phyloP scores from a whole-genome alignment of 176 grass and related monocot species.

The Zizania latifolia region DNA sequence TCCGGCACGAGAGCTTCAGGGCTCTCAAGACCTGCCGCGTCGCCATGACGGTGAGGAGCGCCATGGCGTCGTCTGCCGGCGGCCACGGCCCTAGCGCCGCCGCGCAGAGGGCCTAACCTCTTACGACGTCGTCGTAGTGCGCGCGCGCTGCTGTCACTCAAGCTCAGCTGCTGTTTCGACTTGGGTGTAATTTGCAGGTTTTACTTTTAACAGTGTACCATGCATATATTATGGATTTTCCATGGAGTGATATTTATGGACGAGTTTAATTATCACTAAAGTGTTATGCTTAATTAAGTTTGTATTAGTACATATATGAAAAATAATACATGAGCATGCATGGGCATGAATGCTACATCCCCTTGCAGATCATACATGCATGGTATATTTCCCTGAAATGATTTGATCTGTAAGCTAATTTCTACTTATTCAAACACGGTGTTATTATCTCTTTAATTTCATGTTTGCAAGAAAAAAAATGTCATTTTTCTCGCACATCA shows the following conservation, averaged over 20 bases:
- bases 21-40: conserved; percentile 31
- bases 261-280: neutral
- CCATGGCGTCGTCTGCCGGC: conserved; percentile 23
- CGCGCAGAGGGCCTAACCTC: conserved; percentile 15
- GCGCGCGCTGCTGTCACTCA: too few relatives aligned
- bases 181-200: neutral
- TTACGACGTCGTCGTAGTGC: too few relatives aligned
- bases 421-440: neutral
- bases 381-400: neutral
- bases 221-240: neutral
- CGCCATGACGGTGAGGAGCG: conserved; percentile 37
- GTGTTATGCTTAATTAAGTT: neutral
- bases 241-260: neutral
- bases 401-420: neutral
- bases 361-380: neutral
- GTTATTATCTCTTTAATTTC: neutral
- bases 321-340: conserved; percentile 29
- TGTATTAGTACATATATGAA: conserved; percentile 32
- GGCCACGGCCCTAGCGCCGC: neutral
- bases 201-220: neutral
- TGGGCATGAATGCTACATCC: conserved; percentile 12
- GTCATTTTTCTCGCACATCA: neutral
- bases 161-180: neutral
- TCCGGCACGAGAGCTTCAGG: conserved; percentile 36
- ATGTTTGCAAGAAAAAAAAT: neutral